These are phyloP conservation scores for Stachybotrys chartarum DNA, from an alignment of 2,329 filamentous ascomycete genomes.

Conservation along the genomic window DNA sequence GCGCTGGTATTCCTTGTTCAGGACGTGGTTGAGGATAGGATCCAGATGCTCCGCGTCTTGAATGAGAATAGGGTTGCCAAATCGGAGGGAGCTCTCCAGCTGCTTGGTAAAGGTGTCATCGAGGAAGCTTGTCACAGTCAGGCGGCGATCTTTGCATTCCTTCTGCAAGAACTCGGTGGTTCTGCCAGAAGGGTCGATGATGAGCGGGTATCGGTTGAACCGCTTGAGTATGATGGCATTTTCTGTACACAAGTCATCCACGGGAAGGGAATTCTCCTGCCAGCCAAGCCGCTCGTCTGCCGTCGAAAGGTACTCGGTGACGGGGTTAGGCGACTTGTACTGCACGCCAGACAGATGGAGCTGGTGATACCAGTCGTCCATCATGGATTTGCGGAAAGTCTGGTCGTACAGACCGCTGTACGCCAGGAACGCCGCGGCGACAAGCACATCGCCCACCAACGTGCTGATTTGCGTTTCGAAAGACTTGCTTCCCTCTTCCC, in stretches of 20 bases:
- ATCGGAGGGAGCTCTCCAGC: conserved; percentile 90
- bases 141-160: conserved; percentile 84
- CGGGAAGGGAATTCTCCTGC: conserved; percentile 89
- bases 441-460: conserved; percentile 87
- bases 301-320: conserved; percentile 94
- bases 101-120: conserved; percentile 98
- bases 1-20: conserved; percentile 99
- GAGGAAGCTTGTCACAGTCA: conserved; percentile 96
- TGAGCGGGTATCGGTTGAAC: conserved; percentile 96
- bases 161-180: conserved; percentile 93
- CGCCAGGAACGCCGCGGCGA: conserved; percentile 94
- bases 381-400: conserved; percentile 94
- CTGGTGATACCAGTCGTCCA: conserved; percentile 95
- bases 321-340: conserved; percentile 87
- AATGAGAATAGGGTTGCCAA: conserved; percentile 96
- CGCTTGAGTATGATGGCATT: conserved; percentile 96
- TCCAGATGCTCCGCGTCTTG: conserved; percentile 97
- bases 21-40: conserved; percentile 93
- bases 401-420: conserved; percentile 97
- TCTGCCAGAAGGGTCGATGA: conserved; percentile 94
- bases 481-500: conserved; percentile 96
- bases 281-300: conserved; percentile 91
- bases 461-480: conserved; percentile 98
- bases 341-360: conserved; percentile 86
- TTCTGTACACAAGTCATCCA: conserved; percentile 96